Conservation (phyloP, 192 early-diverging fungal genomes). For the Spizellomyces punctatus region DNA sequence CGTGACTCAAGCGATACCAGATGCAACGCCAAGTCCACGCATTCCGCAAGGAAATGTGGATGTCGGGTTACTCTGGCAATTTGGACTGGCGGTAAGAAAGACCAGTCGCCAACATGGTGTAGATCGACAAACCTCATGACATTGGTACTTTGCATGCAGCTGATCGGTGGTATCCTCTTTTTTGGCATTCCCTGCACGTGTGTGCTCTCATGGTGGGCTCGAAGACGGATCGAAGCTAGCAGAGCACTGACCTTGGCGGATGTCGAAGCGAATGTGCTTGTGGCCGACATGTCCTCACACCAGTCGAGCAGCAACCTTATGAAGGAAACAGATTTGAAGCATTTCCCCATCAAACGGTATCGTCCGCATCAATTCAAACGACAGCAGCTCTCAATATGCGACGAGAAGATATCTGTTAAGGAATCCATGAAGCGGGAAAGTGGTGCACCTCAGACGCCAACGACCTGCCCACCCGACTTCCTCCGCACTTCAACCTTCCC, state of each 20-base stretch:
- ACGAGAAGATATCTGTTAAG: neutral
- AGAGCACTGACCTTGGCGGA: neutral
- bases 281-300: neutral
- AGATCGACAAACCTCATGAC: neutral
- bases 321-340: constrained; percentile 1
- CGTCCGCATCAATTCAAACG: neutral
- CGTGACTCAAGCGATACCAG: neutral
- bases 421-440: too few species aligned
- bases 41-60: neutral
- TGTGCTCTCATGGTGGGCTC: constrained; percentile 30
- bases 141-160: neutral
- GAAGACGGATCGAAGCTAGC: constrained; percentile 10
- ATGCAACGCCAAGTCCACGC: neutral
- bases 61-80: constrained; percentile 29
- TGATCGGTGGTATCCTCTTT: constrained; percentile 27
- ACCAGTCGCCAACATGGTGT: neutral
- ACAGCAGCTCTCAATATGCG: neutral
- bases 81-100: constrained; percentile 29
- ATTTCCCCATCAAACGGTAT: neutral
- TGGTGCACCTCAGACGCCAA: too few species aligned
- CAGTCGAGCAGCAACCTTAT: neutral
- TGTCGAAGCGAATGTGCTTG: neutral
- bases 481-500: too few species aligned
- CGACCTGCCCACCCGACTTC: too few species aligned
- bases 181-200: constrained; percentile 32